Conservation (phyloP, 208 protist genomes). For the Naegleria fowleri region DNA sequence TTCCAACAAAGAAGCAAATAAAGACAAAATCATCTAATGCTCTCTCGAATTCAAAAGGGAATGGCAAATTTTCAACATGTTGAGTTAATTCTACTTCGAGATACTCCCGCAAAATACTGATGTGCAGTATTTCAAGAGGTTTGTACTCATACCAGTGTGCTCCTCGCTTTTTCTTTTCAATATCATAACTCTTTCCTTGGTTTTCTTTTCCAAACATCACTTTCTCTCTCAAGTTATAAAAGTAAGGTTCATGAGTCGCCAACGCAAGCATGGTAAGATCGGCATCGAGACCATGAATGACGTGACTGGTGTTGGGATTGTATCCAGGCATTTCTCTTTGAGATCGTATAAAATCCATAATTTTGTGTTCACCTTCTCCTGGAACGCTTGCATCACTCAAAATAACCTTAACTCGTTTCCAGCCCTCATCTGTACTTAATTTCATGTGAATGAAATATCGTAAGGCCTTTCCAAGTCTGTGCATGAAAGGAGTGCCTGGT, state of each 20-base stretch:
- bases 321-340: slow-evolving; percentile 81
- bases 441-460: slow-evolving; percentile 90
- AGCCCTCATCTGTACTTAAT: slow-evolving; percentile 76
- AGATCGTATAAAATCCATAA: slow-evolving; percentile 96
- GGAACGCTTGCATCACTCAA: slow-evolving; percentile 86
- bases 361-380: slow-evolving; percentile 99
- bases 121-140: slow-evolving; percentile 56
- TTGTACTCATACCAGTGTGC: slow-evolving; percentile 53
- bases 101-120: slow-evolving; percentile 90
- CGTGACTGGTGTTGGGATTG: slow-evolving; percentile 88
- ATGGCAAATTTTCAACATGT: slow-evolving; percentile 47
- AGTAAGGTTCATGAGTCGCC: slow-evolving; percentile 89
- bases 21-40: slow-evolving; percentile 94
- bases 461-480: slow-evolving; percentile 74
- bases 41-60: slow-evolving; percentile 69
- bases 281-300: slow-evolving; percentile 96
- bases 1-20: slow-evolving; percentile 95
- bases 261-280: slow-evolving; percentile 96
- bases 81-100: slow-evolving; percentile 72
- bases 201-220: slow-evolving; percentile 60
- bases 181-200: slow-evolving; percentile 53
- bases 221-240: slow-evolving; percentile 90
- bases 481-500: slow-evolving; percentile 96
- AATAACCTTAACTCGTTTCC: slow-evolving; percentile 82
- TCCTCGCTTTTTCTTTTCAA: slow-evolving; percentile 65